A percentile compares a stretch with the other conserved stretches of the same genome.
Evolutionary conservation across 805 yeast species (phyloP).

Genomic region (Kuraishia piskuri): DNA sequence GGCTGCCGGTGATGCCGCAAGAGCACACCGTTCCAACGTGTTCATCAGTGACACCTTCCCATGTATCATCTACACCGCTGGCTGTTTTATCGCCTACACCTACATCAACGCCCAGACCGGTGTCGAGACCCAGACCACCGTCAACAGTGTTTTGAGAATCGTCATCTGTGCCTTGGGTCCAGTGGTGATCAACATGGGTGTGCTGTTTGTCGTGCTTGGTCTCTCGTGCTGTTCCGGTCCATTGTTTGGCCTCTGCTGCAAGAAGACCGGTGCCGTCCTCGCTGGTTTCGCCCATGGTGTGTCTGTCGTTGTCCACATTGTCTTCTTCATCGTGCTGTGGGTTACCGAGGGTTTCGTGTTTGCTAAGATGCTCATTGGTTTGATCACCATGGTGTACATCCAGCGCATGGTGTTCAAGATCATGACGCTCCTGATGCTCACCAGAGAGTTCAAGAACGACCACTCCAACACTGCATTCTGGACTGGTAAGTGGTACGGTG

Average conservation of each 20-base stretch:
- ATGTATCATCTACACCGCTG: slow-evolving; percentile 65
- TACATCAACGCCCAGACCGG: slow-evolving; percentile 83
- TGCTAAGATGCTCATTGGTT: slow-evolving; percentile 79
- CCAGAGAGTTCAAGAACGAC: slow-evolving; percentile 95
- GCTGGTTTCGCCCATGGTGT: slow-evolving; percentile 96
- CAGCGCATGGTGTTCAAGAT: slow-evolving; percentile 85
- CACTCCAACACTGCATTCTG: slow-evolving; percentile 97
- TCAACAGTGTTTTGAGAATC: slow-evolving; percentile 65
- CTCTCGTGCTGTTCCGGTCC: slow-evolving; percentile 98
- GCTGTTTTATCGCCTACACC: slow-evolving; percentile 72
- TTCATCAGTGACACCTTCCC: slow-evolving; percentile 67
- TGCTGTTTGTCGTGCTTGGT: slow-evolving; percentile 63
- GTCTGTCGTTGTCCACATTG: slow-evolving; percentile 80
- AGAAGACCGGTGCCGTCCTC: slow-evolving; percentile 90
- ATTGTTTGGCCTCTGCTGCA: slow-evolving; percentile 86
- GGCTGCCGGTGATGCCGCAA: slow-evolving; percentile 73
- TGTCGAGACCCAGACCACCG: slow-evolving; percentile 45
- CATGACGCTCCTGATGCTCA: slow-evolving; percentile 67
- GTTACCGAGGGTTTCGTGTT: slow-evolving; percentile 90
- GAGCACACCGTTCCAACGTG: slow-evolving; percentile 75
- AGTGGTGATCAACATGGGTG: slow-evolving; percentile 84
- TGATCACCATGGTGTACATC: slow-evolving; percentile 73
- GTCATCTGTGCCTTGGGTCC: slow-evolving; percentile 85
- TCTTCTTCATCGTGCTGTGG: slow-evolving; percentile 95
- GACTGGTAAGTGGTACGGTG: slow-evolving; percentile 99